Evolutionary conservation across 108 stramenopile species (phyloP), one percentile per base, ranked within the genome.

Genomic region (Parietichytrium sp.): DNA sequence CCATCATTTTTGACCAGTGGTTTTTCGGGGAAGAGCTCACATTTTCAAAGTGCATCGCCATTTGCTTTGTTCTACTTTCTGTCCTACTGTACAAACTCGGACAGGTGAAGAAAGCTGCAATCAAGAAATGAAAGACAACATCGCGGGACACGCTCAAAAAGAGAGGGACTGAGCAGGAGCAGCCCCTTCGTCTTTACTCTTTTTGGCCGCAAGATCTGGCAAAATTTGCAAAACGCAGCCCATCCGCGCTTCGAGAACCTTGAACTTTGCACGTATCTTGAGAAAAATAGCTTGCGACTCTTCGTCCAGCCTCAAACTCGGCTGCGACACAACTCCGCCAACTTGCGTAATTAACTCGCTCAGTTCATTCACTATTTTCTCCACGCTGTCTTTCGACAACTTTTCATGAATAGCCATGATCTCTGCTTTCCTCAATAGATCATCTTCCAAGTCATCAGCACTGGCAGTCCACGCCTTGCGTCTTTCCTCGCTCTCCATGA

Each of bases 211-310:
- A 18, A 50, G n/a, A 16, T 50, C n/a, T 18, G 49, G 49, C 18
- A 50, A 50, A 50, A 18, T n/a, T 50, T n/a, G n/a, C n/a, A n/a
- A n/a, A n/a, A n/a, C n/a, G n/a, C n/a, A n/a, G n/a, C 61, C 61
- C 16, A 72, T 15, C 10, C 61, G 61, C 6, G 61, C 2, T 42
- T 72, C 61, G 33, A 72, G 61, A 8, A 72, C 61, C 33, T 72
- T 72, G 3, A 72, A 72, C 33, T 72, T 72, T 33, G 61, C 61
- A 23, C 61, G 61, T 13, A 72, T 72, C 13, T 42, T 33, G 38
- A 72, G 20, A 3, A 72, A 72, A n/a, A 45, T 72, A 12, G 61
- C 61, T n/a, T 72, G 61, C 12, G 45, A 33, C 13, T 72, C 61
- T 45, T 72, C 61, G 10, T 36, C 42, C 20, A 72, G 45, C n/a